phyloP scores from a whole-genome alignment of 768 basidiomycete genomes.

The Steccherinum ochraceum region DNA sequence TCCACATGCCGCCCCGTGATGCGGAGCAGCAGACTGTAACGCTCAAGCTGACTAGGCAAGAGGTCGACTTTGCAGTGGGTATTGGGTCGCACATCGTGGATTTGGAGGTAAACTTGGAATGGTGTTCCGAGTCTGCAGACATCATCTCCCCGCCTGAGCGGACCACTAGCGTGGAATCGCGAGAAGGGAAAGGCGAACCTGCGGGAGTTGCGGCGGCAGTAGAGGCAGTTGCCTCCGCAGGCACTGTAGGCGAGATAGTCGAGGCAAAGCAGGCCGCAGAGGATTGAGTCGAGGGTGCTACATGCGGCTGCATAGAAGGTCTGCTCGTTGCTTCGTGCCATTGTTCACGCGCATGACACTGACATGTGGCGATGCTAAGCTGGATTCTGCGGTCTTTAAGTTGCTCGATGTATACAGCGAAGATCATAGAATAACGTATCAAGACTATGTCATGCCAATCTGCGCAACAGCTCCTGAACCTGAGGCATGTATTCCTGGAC shows the following conservation, averaged over 20 bases:
- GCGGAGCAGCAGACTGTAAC: constrained; percentile 24
- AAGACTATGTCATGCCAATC: too few species aligned
- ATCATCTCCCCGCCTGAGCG: constrained; percentile 22
- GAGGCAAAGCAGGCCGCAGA: constrained; percentile 30
- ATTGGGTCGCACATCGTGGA: constrained; percentile 62
- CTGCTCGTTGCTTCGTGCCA: too few species aligned
- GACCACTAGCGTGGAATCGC: constrained; percentile 16
- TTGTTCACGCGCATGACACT: too few species aligned
- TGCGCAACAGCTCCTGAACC: too few species aligned
- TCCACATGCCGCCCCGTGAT: constrained; percentile 56
- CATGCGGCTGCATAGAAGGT: too few species aligned
- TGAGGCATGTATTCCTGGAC: too few species aligned
- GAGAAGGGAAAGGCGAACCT: constrained; percentile 23
- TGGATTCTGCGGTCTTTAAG: too few species aligned
- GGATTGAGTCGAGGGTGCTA: constrained; percentile 10
- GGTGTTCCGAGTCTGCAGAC: constrained; percentile 15
- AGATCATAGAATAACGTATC: too few species aligned
- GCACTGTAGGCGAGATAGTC: constrained; percentile 19
- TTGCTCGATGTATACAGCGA: too few species aligned
- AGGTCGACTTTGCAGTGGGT: constrained; percentile 76
- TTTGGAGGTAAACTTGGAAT: constrained; percentile 54
- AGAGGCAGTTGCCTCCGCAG: constrained; percentile 22
- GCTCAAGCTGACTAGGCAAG: constrained; percentile 47
- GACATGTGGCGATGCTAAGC: too few species aligned
- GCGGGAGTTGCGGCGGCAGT: constrained; percentile 26